Evolutionary conservation across 148 eudicot species (phyloP), one percentile per base, ranked within the genome.

Genomic region (Diospyros lotus): DNA sequence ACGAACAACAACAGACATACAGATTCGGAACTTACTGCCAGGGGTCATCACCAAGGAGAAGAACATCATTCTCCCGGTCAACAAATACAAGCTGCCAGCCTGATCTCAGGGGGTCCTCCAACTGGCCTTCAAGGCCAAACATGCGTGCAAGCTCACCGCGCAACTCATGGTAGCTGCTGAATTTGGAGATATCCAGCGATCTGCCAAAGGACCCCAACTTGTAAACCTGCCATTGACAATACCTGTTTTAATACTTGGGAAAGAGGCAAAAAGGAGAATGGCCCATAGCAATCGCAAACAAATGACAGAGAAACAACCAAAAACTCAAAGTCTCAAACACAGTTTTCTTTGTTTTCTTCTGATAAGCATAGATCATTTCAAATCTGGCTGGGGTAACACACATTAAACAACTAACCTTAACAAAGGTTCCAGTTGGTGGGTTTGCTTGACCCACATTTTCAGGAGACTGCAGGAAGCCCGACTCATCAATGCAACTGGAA

Each of bases 21-120:
- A 41, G 41, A 38, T 60, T 15, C 4, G 59, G 44, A 61, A 87
- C 92, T 86, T 81, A 93, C 98, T 69, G 87, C 98, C 98, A 93
- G 56, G 98, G 98, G 80, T 91, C 98, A 59, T 93, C 98, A 17
- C 98, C 98, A 75, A 93, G 96, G 76, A 93, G 89, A 81, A 93
- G 98, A 78, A 90, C 87, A 71, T 93, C 98, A 77, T 89, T 89
- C 84, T 93, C 98, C 76, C 90, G 84, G 88, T 93, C 98, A 75
- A 93, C 96, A 83, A 93, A 90, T 89, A 93, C 98, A 93, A 93
- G 98, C 98, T 93, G 98, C 98, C 98, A 93, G 98, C 98, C 98
- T 93, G 96, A 93, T 93, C 98, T 93, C 90, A 83, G 76, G 71
- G 93, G 88, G 76, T 90, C 96, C 85, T 93, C 96, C 84, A 93